A percentile compares a stretch with the other conserved stretches of the same genome.
phyloP scores from a whole-genome alignment of 176 grass and related monocot genomes.

The Avena atlantica region DNA sequence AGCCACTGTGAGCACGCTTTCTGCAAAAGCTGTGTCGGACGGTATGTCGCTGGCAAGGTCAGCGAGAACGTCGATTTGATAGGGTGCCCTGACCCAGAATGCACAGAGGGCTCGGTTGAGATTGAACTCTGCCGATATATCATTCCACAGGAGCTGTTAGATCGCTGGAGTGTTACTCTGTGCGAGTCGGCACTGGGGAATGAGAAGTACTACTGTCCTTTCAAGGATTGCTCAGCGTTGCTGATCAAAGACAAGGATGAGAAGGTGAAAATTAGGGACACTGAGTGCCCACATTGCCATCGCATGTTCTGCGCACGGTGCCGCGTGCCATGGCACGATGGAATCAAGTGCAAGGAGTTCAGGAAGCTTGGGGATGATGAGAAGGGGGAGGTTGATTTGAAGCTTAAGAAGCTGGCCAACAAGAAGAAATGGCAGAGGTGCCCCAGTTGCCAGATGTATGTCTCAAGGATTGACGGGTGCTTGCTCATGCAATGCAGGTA shows the following conservation, averaged over 20 bases:
- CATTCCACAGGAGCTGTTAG: conserved; percentile 51
- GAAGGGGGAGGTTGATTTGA: conserved; percentile 50
- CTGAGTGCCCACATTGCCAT: conserved; percentile 75
- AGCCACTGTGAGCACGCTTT: conserved; percentile 52
- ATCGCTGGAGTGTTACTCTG: conserved; percentile 56
- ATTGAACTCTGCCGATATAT: conserved; percentile 52
- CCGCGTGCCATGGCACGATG: conserved; percentile 67
- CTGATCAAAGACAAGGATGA: conserved; percentile 42
- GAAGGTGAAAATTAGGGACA: conserved; percentile 16
- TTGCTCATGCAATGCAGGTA: conserved; percentile 85
- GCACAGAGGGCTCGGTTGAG: conserved; percentile 44
- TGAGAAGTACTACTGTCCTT: conserved; percentile 79
- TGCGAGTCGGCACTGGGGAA: conserved; percentile 62
- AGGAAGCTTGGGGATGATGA: conserved; percentile 46
- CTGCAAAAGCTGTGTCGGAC: conserved; percentile 49
- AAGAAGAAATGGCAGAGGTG: conserved; percentile 80
- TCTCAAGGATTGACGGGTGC: conserved; percentile 63
- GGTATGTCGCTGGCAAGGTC: conserved; percentile 52
- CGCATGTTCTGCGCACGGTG: conserved; percentile 68
- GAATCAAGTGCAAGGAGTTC: conserved; percentile 63
- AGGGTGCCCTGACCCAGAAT: conserved; percentile 59
- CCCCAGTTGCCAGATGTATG: conserved; percentile 75
- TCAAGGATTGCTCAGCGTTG: conserved; percentile 71
- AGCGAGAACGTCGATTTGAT: conserved; percentile 46
- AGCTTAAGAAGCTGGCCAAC: conserved; percentile 58